A percentile compares a stretch with the other conserved stretches of the same genome.
These are phyloP conservation scores for Dryadomyces quercus-mongolicae DNA, from an alignment of 2,329 filamentous ascomycete genomes.

Conservation along the genomic window DNA sequence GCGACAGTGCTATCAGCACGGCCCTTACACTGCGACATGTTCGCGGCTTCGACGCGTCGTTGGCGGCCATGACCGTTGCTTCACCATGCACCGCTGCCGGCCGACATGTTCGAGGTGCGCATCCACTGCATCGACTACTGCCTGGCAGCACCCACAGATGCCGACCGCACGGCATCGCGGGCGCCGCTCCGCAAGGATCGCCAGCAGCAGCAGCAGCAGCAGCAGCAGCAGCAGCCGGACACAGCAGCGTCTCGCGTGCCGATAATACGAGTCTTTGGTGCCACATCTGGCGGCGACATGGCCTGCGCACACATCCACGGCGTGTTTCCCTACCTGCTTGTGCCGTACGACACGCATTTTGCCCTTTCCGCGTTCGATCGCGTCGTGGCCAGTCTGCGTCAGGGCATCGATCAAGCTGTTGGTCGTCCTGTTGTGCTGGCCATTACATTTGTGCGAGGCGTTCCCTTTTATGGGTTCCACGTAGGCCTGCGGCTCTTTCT, in stretches of 20 bases:
- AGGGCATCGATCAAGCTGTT: slow-evolving; percentile 83
- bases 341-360: slow-evolving; percentile 24
- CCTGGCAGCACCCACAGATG: slow-evolving; percentile 63
- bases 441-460: slow-evolving; percentile 81
- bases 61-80: too few species aligned
- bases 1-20: not conserved
- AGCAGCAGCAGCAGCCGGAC: too few species aligned
- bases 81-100: not conserved
- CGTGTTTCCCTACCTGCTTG: slow-evolving; percentile 88
- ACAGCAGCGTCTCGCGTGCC: slow-evolving; percentile 42
- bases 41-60: not conserved
- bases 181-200: slow-evolving; percentile 50
- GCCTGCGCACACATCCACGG: slow-evolving; percentile 88
- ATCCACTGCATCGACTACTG: slow-evolving; percentile 96
- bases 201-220: too few species aligned
- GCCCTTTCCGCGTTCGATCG: slow-evolving; percentile 2
- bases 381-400: slow-evolving; percentile 42
- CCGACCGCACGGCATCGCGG: slow-evolving; percentile 55
- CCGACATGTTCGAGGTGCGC: slow-evolving; percentile 63
- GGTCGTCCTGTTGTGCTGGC: slow-evolving; percentile 63
- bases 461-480: slow-evolving; percentile 92
- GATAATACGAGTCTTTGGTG: slow-evolving; percentile 21
- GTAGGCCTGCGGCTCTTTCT: slow-evolving; percentile 85
- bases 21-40: too few species aligned
- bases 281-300: not conserved